These are phyloP conservation scores for Calocybe indica DNA, from an alignment of 768 basidiomycete genomes.

Conservation along the genomic window DNA sequence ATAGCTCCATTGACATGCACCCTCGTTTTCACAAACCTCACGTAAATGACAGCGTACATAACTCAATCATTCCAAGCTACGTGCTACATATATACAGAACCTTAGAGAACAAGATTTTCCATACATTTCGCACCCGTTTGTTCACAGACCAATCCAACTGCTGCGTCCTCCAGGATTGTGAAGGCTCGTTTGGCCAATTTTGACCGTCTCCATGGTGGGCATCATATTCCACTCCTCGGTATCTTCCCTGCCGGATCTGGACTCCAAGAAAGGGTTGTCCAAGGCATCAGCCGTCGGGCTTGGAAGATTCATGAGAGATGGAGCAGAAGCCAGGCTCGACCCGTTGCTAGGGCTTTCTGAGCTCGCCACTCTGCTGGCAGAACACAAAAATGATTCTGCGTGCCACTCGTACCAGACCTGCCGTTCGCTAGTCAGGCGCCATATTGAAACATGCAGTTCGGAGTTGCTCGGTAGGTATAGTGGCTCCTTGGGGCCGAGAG, in stretches of 20 bases:
- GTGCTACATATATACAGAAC: too few species aligned
- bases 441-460: slow-evolving; percentile 89
- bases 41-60: neutral
- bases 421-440: slow-evolving; percentile 85
- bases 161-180: slow-evolving; percentile 89
- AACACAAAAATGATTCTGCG: slow-evolving; percentile 83
- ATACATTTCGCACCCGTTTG: too few species aligned
- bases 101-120: slow-evolving; percentile 2
- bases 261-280: slow-evolving; percentile 11
- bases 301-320: slow-evolving; percentile 53
- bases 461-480: slow-evolving; percentile 89
- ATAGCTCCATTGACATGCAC: neutral
- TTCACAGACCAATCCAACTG: slow-evolving; percentile 86
- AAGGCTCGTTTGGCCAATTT: slow-evolving; percentile 91
- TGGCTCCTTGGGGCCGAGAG: slow-evolving; percentile 57
- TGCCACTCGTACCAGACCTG: slow-evolving; percentile 99
- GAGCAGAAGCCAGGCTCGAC: slow-evolving; percentile 5
- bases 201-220: slow-evolving; percentile 39
- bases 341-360: neutral
- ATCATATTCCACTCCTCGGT: slow-evolving; percentile 21
- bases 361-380: too few species aligned
- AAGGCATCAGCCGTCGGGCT: slow-evolving; percentile 56
- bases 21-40: neutral
- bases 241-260: slow-evolving; percentile 10
- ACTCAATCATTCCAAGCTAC: neutral